These are phyloP conservation scores for Chloranthus sessilifolius DNA, from an alignment of 164 flowering plant species.

Conservation along the genomic window DNA sequence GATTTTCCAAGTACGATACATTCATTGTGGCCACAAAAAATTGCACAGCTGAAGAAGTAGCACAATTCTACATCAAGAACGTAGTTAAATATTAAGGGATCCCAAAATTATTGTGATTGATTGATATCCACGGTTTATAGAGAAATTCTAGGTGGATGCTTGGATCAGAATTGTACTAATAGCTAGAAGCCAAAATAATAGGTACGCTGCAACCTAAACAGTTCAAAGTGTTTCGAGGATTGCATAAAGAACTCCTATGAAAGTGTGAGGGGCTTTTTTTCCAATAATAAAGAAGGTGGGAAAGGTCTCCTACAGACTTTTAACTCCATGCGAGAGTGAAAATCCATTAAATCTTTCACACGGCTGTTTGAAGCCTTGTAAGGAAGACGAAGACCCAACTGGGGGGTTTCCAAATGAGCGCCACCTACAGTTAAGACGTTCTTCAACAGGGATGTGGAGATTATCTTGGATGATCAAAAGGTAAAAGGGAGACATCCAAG, in stretches of 20 bases:
- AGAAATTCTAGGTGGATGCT: not conserved
- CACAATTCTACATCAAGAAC: not conserved
- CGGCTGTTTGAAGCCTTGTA: too few relatives aligned
- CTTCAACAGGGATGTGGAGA: too few relatives aligned
- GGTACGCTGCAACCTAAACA: not conserved
- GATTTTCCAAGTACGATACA: constrained; percentile 2
- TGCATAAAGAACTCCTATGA: not conserved
- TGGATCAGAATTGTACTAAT: not conserved
- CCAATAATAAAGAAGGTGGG: not conserved
- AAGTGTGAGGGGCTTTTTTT: not conserved
- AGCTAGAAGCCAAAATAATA: not conserved
- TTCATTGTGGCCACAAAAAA: not conserved
- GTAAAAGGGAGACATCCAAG: too few relatives aligned
- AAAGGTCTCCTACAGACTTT: not conserved
- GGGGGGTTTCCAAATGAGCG: too few relatives aligned
- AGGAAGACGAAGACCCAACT: too few relatives aligned
- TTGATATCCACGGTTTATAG: not conserved
- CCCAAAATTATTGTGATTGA: not conserved
- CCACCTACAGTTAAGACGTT: too few relatives aligned
- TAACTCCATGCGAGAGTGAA: too few relatives aligned
- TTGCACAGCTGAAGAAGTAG: not conserved
- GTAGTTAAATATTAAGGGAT: constrained; percentile 2
- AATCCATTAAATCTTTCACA: too few relatives aligned
- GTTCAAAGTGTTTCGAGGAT: not conserved
- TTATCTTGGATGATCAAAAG: too few relatives aligned